Conservation (phyloP, 1,284 basidiomycete genomes). For the Ceratobasidium sp. region DNA sequence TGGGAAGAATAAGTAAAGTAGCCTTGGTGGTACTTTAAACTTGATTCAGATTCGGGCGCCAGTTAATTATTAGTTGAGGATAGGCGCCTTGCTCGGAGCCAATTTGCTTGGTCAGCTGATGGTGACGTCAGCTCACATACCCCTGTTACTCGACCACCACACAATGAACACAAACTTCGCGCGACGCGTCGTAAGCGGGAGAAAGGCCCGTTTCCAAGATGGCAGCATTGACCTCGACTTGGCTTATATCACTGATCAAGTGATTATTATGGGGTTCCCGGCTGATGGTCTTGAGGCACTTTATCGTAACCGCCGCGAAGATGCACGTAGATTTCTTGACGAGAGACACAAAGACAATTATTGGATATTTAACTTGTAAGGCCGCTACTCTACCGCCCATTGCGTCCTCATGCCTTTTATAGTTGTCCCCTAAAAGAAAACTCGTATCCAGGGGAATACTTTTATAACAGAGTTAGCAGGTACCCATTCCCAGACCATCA, state of each 20-base stretch:
- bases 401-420: background rate
- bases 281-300: slow-evolving; percentile 82
- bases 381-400: background rate
- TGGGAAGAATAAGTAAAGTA: too few species aligned
- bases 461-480: slow-evolving; percentile 79
- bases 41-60: too few species aligned
- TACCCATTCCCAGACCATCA: slow-evolving; percentile 93
- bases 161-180: slow-evolving; percentile 52
- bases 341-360: slow-evolving; percentile 80
- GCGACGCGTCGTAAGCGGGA: slow-evolving; percentile 62
- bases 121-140: slow-evolving; percentile 22
- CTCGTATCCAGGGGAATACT: slow-evolving; percentile 71
- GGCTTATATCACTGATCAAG: slow-evolving; percentile 81
- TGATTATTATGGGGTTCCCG: slow-evolving; percentile 92
- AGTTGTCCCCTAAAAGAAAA: slow-evolving; percentile 80
- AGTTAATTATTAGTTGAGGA: too few species aligned
- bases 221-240: slow-evolving; percentile 78
- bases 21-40: too few species aligned
- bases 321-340: slow-evolving; percentile 83
- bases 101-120: slow-evolving; percentile 18
- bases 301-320: slow-evolving; percentile 84
- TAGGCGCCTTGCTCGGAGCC: background rate
- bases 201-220: slow-evolving; percentile 84
- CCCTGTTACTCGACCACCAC: slow-evolving; percentile 11
- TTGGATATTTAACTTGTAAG: slow-evolving; percentile 85